Conservation (phyloP, 306 rosid species). For the Malus sylvestris region DNA sequence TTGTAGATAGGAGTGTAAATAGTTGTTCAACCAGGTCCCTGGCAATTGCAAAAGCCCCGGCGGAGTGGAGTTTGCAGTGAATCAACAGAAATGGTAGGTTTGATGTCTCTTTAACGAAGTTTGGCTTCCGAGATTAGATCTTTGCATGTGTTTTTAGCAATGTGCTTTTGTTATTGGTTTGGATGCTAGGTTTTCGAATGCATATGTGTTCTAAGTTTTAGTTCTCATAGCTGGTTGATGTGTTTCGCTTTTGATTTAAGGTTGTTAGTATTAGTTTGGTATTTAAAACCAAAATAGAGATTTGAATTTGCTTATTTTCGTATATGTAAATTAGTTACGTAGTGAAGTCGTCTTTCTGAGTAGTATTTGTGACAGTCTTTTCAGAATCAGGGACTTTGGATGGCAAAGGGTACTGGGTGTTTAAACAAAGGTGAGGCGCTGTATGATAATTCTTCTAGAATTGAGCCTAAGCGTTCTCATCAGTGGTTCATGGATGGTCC, state of each 20-base stretch:
- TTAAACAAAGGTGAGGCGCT: conserved; percentile 48
- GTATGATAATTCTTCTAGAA: conserved; percentile 40
- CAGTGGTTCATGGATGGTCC: conserved; percentile 65
- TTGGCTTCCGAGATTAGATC: conserved; percentile 15
- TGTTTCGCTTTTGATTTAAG: no score
- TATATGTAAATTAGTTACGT: not conserved
- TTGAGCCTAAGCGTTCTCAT: conserved; percentile 63
- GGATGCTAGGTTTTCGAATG: not conserved
- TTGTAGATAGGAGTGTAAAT: not conserved
- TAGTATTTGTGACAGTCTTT: conserved; percentile 31
- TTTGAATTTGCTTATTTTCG: not conserved
- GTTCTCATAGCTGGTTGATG: not conserved
- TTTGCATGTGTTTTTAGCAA: conserved; percentile 2
- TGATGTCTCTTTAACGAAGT: conserved; percentile 6
- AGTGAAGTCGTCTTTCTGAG: conserved; percentile 13
- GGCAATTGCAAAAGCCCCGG: not conserved
- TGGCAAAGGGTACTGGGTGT: conserved; percentile 44
- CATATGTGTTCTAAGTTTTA: not conserved
- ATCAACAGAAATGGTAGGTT: conserved; percentile 45
- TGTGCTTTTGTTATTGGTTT: not conserved
- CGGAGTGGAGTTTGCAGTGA: conserved; percentile 14
- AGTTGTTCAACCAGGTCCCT: not conserved
- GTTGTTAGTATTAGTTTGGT: not conserved
- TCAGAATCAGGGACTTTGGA: conserved; percentile 59
- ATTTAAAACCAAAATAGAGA: not conserved